A percentile compares a stretch with the other conserved stretches of the same genome.
Evolutionary conservation across 2,329 filamentous ascomycete genomes (phyloP).

Genomic region (Orbilia oligospora): DNA sequence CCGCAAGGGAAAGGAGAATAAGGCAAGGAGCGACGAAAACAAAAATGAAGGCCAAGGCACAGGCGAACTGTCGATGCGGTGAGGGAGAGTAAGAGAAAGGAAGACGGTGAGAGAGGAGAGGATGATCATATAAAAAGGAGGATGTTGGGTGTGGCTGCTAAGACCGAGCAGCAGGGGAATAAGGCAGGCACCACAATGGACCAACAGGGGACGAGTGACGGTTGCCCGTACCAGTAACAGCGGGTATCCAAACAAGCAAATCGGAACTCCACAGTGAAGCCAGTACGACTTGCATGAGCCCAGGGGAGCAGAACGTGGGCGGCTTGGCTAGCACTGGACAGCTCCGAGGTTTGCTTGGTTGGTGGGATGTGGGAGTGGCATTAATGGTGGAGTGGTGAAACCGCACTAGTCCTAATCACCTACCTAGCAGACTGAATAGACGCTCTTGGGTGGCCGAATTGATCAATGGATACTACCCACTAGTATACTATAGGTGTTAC

Average conservation of each 20-base stretch:
- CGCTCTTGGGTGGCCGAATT: conserved; percentile 22
- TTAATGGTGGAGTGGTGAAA: conserved; percentile 20
- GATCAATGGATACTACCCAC: not conserved
- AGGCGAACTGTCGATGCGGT: conserved; percentile 53
- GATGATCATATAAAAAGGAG: conserved; percentile 58
- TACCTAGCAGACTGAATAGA: conserved; percentile 23
- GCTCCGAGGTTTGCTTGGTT: conserved; percentile 41
- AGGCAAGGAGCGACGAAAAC: conserved; percentile 58
- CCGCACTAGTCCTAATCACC: conserved; percentile 24
- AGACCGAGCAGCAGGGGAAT: conserved; percentile 9
- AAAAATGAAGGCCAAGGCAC: conserved; percentile 49
- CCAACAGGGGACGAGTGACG: conserved; percentile 11
- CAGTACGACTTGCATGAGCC: conserved; percentile 24
- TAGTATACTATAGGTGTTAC: not conserved
- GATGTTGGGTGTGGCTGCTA: conserved; percentile 45
- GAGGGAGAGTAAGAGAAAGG: conserved; percentile 30
- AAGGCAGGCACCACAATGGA: conserved; percentile 4
- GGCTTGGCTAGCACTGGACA: conserved; percentile 22
- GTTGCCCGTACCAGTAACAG: conserved; percentile 11
- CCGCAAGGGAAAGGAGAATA: conserved; percentile 60
- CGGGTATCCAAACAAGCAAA: conserved; percentile 33
- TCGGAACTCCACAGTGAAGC: conserved; percentile 17
- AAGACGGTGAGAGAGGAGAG: conserved; percentile 45
- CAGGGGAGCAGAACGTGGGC: conserved; percentile 28
- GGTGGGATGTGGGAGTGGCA: not conserved